Evolutionary conservation across 1,284 basidiomycete genomes (phyloP).

Genomic region (Xerocomus cyaneibrunnescens): DNA sequence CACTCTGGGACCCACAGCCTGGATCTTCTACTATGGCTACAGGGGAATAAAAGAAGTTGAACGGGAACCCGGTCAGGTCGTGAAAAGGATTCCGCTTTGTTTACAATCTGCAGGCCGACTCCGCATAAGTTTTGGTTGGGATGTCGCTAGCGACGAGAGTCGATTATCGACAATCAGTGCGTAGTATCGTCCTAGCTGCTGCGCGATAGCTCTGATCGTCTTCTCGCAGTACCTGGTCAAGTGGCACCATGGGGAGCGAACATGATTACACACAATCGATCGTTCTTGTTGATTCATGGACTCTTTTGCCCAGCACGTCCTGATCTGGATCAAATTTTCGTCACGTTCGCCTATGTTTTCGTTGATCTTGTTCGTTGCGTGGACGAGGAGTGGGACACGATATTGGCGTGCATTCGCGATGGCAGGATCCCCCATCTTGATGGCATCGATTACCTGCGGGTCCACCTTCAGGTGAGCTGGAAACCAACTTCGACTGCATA

Average conservation of each 20-base stretch:
- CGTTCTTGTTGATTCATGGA: constrained; percentile 18
- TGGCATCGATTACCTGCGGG: neutral
- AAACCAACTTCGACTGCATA: neutral
- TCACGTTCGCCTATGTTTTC: constrained; percentile 13
- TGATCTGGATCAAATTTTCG: constrained; percentile 10
- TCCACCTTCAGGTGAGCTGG: constrained; percentile 4
- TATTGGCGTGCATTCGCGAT: constrained; percentile 4
- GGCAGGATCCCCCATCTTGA: constrained; percentile 9
- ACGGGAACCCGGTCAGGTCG: constrained; percentile 3
- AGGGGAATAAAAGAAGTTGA: constrained; percentile 12
- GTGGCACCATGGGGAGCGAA: constrained; percentile 14
- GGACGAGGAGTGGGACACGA: constrained; percentile 5
- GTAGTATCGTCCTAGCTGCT: neutral
- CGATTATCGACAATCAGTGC: constrained; percentile 7
- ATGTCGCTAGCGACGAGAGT: constrained; percentile 10
- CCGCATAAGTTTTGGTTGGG: constrained; percentile 14
- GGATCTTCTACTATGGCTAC: constrained; percentile 12
- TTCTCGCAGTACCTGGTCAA: constrained; percentile 6
- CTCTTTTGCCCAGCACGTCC: constrained; percentile 15
- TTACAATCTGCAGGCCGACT: constrained; percentile 5
- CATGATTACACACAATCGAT: constrained; percentile 12
- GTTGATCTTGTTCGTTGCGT: constrained; percentile 4
- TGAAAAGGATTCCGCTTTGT: constrained; percentile 13
- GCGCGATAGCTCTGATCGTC: neutral
- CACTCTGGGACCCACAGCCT: constrained; percentile 7